Evolutionary conservation across 164 flowering plant species (phyloP).

Genomic region (Vitis vinifera): DNA sequence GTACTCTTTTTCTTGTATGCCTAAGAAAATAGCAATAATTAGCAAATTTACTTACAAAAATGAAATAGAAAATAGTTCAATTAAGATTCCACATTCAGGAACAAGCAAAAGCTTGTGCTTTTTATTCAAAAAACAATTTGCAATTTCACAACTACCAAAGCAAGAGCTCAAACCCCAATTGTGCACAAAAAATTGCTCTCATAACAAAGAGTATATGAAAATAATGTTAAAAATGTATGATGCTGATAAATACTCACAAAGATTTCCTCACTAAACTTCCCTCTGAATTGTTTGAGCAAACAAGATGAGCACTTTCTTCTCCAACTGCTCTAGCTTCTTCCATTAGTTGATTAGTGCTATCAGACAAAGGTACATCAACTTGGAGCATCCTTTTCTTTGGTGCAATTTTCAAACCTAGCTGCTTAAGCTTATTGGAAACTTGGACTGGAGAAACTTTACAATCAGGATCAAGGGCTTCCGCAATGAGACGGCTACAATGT

Average conservation of each 20-base stretch:
- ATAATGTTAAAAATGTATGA: background rate
- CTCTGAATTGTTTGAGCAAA: constrained; percentile 18
- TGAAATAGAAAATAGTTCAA: no score
- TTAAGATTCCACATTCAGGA: background rate
- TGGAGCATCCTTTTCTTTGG: constrained; percentile 35
- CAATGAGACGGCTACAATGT: constrained; percentile 60
- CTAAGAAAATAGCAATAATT: constrained; percentile 23
- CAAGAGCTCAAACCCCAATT: background rate
- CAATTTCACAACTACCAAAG: background rate
- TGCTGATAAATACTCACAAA: constrained; percentile 32
- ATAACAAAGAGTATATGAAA: background rate
- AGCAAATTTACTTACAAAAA: background rate
- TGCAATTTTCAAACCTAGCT: constrained; percentile 50
- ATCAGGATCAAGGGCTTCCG: constrained; percentile 62
- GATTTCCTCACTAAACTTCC: constrained; percentile 28
- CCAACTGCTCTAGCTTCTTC: constrained; percentile 20
- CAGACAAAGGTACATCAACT: constrained; percentile 13
- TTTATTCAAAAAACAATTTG: background rate
- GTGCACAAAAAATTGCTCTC: background rate
- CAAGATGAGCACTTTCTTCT: constrained; percentile 11
- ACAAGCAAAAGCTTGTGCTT: background rate
- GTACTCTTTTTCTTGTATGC: constrained; percentile 61
- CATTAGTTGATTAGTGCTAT: constrained; percentile 15
- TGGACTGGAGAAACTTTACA: constrained; percentile 58
- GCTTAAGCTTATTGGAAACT: constrained; percentile 63